phyloP scores from a whole-genome alignment of 1,284 basidiomycete genomes.

The Porogramme epimiltina region DNA sequence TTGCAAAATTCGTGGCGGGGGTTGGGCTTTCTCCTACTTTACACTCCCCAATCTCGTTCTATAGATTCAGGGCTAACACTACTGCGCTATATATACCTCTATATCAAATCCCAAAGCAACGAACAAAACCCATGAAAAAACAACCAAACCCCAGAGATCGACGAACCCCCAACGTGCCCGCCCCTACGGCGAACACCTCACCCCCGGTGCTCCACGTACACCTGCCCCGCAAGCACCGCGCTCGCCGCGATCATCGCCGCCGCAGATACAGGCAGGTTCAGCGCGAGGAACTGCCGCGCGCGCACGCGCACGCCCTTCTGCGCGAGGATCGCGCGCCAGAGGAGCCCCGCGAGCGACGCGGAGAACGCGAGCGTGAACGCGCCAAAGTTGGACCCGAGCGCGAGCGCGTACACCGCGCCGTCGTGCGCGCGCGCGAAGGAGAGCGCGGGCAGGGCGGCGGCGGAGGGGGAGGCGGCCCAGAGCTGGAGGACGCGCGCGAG shows the following conservation, averaged over 20 bases:
- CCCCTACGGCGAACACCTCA: too few species aligned
- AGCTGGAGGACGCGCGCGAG: conserved; percentile 64
- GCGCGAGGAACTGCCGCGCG: conserved; percentile 68
- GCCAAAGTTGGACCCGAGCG: conserved; percentile 87
- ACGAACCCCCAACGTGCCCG: too few species aligned
- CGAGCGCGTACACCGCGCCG: conserved; percentile 61
- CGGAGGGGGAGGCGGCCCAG: conserved; percentile 31
- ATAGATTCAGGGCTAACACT: too few species aligned
- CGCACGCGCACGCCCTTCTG: conserved; percentile 80
- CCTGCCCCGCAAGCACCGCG: conserved; percentile 29
- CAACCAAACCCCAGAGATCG: too few species aligned
- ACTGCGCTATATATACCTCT: too few species aligned
- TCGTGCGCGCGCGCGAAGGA: conserved; percentile 30
- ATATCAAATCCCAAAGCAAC: neutral
- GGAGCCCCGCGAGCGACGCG: conserved; percentile 86
- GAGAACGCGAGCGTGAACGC: conserved; percentile 92
- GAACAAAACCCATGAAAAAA: neutral
- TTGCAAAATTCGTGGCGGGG: too few species aligned
- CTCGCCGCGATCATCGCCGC: conserved; percentile 31
- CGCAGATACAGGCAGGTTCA: conserved; percentile 55
- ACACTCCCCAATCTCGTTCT: too few species aligned
- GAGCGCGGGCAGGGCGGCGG: conserved; percentile 24
- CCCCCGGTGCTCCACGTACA: conserved; percentile 16
- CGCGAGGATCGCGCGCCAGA: conserved; percentile 82
- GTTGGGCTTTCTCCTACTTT: too few species aligned